phyloP scores from a whole-genome alignment of 441 rosid genomes.

The Syzygium syzygioides region DNA sequence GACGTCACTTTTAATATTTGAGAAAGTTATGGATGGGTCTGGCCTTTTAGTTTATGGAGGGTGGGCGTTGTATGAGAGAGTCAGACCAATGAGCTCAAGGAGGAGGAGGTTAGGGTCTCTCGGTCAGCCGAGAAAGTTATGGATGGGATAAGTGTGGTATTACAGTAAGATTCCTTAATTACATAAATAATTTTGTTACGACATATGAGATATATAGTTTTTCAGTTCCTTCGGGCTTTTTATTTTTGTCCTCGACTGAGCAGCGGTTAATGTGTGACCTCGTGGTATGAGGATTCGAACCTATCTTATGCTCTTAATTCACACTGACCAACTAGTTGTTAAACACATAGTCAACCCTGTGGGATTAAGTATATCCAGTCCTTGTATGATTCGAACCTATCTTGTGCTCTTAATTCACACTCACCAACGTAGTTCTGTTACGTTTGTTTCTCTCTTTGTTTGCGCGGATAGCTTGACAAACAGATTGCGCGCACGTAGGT shows the following conservation, averaged over 20 bases:
- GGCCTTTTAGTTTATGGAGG: not conserved
- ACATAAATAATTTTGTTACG: not conserved
- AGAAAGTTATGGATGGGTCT: not conserved
- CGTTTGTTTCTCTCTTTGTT: not conserved
- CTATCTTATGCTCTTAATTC: too few relatives aligned
- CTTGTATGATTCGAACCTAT: too few relatives aligned
- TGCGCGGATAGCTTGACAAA: slow-evolving; percentile 4
- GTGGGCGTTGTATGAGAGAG: not conserved
- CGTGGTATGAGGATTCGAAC: too few relatives aligned
- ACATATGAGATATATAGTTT: not conserved
- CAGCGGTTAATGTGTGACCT: too few relatives aligned
- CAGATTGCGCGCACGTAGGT: slow-evolving; percentile 45
- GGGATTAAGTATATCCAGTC: too few relatives aligned
- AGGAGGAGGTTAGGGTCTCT: not conserved
- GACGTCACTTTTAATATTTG: not conserved
- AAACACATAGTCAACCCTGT: too few relatives aligned
- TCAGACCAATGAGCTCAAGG: not conserved
- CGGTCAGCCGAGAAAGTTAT: not conserved
- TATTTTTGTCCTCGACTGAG: not conserved
- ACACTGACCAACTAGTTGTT: too few relatives aligned
- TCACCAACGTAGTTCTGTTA: not conserved
- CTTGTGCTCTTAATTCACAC: too few relatives aligned
- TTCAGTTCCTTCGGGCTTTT: not conserved
- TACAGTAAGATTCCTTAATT: not conserved
- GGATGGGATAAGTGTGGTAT: not conserved